Base-by-base conservation (phyloP, 495 filamentous ascomycete species). In the Podospora sp. region DNA sequence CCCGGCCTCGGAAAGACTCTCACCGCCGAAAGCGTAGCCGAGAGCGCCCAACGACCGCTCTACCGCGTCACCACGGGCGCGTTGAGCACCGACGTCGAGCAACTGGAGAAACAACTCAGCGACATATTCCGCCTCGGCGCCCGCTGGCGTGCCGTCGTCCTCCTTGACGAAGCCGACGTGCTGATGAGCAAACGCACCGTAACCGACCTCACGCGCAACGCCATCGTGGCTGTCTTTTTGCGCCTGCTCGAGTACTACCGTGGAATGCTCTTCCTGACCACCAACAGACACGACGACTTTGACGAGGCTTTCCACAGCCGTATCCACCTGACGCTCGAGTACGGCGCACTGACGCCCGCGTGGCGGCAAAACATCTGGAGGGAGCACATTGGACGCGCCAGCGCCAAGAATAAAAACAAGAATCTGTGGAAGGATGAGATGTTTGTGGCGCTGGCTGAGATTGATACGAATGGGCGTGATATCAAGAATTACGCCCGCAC, bases 211-310 rank as follows among this genome's bases (percentile, higher is more conserved):
- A 14, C 46, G 20, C 18, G 63, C 8, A 65, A 65, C 55, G 21
- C 63, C 6, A 33, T 65, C 33, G 63, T 65, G 1, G 51, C 63
- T 9, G 73, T 83, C 20, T 85, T 85, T 59, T 77, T 85, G 22
- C 78, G 83, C 25, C 76, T 80, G 58, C 72, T 86, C 0, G 84
- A 86, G 65, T 84, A 86, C 72, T 86, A 85, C 55, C 72, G 80
- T 6, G 81, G 81, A 9, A 81, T 85, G 26, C 74, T 84, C 6
- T 68, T 76, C 62, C 50, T 75, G 8, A 75, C 73, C 18, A 67
- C 60, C 29, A 75, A 75, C 58, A 57, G 73, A 5, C 71, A 72
- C 52, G 71, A 67, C 8, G 72, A 63, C 24, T 73, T 75, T 22
- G 73, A 75, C 62, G 71, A 73, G 29, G 73, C 73, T 1, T 75